Percentiles rank a stretch among this genome's conserved stretches.
phyloP scores from a whole-genome alignment of 345 rosid genomes.

The Iberis pinnata region DNA sequence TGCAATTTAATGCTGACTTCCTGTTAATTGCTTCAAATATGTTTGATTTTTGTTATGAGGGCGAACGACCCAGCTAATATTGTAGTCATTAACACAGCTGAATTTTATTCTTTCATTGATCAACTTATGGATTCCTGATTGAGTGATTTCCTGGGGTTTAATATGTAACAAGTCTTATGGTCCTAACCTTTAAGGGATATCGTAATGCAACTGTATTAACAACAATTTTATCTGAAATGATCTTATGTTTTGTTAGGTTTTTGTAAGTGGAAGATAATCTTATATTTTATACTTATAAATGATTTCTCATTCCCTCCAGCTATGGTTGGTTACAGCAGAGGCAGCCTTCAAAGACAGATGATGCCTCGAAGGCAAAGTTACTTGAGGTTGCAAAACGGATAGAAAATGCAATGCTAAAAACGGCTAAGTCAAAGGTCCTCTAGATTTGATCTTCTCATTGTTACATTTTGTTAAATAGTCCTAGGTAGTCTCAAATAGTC shows the following conservation, averaged over 20 bases:
- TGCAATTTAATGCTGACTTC: too few species aligned
- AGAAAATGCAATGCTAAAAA: slow-evolving; percentile 56
- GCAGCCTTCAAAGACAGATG: slow-evolving; percentile 40
- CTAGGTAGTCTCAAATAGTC: background rate
- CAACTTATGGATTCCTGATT: too few species aligned
- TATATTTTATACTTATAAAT: slow-evolving; percentile 10
- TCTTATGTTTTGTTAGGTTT: slow-evolving; percentile 8
- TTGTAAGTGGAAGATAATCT: background rate
- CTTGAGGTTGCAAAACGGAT: slow-evolving; percentile 62
- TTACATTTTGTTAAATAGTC: slow-evolving; percentile 11
- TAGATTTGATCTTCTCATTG: slow-evolving; percentile 15
- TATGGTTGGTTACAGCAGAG: slow-evolving; percentile 44
- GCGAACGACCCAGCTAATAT: too few species aligned
- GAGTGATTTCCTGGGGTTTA: too few species aligned
- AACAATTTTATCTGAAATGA: slow-evolving; percentile 3
- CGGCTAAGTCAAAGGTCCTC: slow-evolving; percentile 58
- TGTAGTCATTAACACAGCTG: too few species aligned
- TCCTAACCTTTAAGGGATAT: background rate
- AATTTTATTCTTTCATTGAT: too few species aligned
- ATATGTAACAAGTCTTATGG: too few species aligned
- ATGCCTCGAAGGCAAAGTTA: slow-evolving; percentile 38
- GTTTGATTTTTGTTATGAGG: too few species aligned
- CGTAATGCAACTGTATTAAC: slow-evolving; percentile 1
- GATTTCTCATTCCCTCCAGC: slow-evolving; percentile 34
- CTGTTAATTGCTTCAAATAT: too few species aligned